A percentile compares a stretch with the other conserved stretches of the same genome.
These are phyloP conservation scores for Penicillium corylophilum DNA, from an alignment of 2,329 filamentous ascomycete genomes.

Conservation along the genomic window DNA sequence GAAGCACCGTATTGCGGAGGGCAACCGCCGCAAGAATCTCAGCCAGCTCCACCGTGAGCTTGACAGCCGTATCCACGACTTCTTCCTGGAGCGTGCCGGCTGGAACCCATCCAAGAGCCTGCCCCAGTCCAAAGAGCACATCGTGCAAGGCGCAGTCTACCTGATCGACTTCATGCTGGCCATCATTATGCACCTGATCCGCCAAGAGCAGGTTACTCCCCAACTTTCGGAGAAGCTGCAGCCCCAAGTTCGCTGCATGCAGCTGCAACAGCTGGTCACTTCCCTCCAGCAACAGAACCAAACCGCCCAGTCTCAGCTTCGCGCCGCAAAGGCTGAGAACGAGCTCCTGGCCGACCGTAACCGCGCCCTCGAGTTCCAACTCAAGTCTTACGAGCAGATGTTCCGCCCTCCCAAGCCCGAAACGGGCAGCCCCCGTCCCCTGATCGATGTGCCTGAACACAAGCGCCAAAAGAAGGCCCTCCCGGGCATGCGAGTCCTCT, in stretches of 20 bases:
- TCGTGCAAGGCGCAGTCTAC: slow-evolving; percentile 39
- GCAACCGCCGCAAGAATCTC: slow-evolving; percentile 42
- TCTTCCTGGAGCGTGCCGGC: slow-evolving; percentile 40
- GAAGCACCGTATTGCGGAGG: slow-evolving; percentile 43
- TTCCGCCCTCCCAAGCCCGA: slow-evolving; percentile 39
- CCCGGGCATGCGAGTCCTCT: slow-evolving; percentile 37
- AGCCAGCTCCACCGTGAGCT: slow-evolving; percentile 40
- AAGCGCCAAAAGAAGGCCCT: slow-evolving; percentile 34
- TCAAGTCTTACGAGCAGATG: slow-evolving; percentile 41
- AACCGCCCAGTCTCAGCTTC: slow-evolving; percentile 33
- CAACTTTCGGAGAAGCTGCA: slow-evolving; percentile 41
- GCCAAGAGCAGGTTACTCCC: slow-evolving; percentile 36
- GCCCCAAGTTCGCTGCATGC: slow-evolving; percentile 40
- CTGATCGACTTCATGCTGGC: slow-evolving; percentile 41
- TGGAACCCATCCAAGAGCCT: slow-evolving; percentile 43
- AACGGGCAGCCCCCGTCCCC: slow-evolving; percentile 24
- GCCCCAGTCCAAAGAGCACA: slow-evolving; percentile 44
- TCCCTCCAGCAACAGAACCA: slow-evolving; percentile 41
- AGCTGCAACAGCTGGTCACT: slow-evolving; percentile 36
- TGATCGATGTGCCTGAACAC: slow-evolving; percentile 28
- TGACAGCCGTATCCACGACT: slow-evolving; percentile 39
- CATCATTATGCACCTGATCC: slow-evolving; percentile 37
- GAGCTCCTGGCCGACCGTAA: slow-evolving; percentile 36
- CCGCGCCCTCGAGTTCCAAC: slow-evolving; percentile 38
- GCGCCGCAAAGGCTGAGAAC: slow-evolving; percentile 36